Evolutionary conservation across 371 early-diverging fungal species (phyloP), one percentile per base, ranked within the genome.

Genomic region (Rhizopus arrhizus): DNA sequence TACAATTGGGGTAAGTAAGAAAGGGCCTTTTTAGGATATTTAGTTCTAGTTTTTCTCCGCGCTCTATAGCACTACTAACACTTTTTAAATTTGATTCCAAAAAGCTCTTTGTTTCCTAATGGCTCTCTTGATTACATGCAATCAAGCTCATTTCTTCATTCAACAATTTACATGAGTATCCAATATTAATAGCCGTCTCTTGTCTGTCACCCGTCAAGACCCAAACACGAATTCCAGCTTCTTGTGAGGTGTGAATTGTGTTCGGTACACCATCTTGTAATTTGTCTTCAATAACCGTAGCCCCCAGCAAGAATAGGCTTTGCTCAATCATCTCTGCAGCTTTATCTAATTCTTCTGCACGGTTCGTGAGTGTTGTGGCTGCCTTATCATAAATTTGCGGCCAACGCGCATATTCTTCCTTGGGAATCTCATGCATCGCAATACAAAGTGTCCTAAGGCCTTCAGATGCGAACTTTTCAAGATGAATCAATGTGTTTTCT

Each of bases 261-360:
- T 96, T 94, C 8, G 96, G 95, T 1, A 98, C 99, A 56, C 95
- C 95, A 58, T 98, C 98, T 80, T 99, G 99, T 11, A 99, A 78
- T 69, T 91, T 91, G 77, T 99, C 99, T 78, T 99, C 99, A 67
- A 99, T 98, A 6, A 98, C 99, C 2, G 99, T 97, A 1, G 97
- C 95, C 8, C 99, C 99, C 16, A 99, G 62, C 60, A 96, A 75
- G 46, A 90, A 87, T 69, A 98, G 64, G 54, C 96, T 86, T 62
- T 91, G 88, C 69, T 98, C 99, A 64, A 98, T 97, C 68, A 94
- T 63, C 64, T 97, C 98, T 0, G 95, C 96, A 5, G 92, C 96
- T 65, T 86, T 87, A 58, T 94, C 95, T n/a, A 98, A 72, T 66
- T 89, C 92, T 4, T 92, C 92, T 6, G 84, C 77, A 46, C 98